Conservation (phyloP, 345 rosid species). For the Isatis tinctoria region DNA sequence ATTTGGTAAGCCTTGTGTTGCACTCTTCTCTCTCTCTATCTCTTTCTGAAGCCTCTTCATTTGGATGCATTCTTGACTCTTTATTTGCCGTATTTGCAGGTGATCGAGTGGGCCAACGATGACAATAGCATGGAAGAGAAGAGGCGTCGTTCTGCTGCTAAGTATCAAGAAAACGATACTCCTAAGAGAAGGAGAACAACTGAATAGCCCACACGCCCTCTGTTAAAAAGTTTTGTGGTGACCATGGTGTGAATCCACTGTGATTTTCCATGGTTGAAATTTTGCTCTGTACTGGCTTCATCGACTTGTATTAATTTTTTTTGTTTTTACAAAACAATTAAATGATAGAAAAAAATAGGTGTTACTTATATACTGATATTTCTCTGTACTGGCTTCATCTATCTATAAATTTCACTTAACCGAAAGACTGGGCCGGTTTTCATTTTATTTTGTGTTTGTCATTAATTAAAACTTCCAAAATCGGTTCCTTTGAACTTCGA, state of each 20-base stretch:
- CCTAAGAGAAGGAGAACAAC: constrained; percentile 58
- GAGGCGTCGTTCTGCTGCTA: constrained; percentile 71
- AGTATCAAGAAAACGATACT: constrained; percentile 44
- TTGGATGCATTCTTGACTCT: not conserved
- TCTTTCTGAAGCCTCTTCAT: not conserved
- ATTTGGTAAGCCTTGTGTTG: constrained; percentile 51
- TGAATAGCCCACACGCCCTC: constrained; percentile 14
- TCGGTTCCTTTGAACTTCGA: too few relatives aligned
- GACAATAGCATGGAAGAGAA: constrained; percentile 81
- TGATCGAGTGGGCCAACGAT: constrained; percentile 85
- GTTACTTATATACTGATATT: not conserved
- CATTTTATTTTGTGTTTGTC: not conserved
- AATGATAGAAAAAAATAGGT: not conserved
- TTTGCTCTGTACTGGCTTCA: constrained; percentile 5
- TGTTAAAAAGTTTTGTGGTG: not conserved
- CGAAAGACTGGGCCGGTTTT: not conserved
- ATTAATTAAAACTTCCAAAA: not conserved
- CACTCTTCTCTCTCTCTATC: not conserved
- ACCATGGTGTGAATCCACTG: not conserved
- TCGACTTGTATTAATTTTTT: not conserved
- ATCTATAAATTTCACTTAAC: not conserved
- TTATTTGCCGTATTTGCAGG: constrained; percentile 33
- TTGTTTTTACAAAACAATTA: not conserved
- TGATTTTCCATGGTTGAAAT: constrained; percentile 24
- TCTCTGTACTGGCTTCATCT: too few relatives aligned